A percentile compares a stretch with the other conserved stretches of the same genome.
Conservation (phyloP, 441 rosid genomes). For the Euphorbia schlechtendalii region DNA sequence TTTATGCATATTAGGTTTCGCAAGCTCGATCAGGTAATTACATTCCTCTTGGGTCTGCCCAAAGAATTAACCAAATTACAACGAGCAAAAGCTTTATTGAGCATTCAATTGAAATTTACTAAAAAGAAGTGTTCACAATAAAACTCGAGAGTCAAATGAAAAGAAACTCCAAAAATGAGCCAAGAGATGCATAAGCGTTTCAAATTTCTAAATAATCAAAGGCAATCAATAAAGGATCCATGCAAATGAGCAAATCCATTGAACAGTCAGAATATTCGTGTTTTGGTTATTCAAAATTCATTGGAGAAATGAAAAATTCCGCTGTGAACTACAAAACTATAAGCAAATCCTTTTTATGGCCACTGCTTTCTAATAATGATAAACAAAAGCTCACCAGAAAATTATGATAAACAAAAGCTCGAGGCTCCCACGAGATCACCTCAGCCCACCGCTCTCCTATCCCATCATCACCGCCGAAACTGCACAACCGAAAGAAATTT, state of each 20-base stretch:
- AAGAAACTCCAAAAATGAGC: not conserved
- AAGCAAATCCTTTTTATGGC: not conserved
- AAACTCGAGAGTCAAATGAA: not conserved
- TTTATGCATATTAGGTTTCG: slow-evolving; percentile 78
- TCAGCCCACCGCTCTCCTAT: slow-evolving; percentile 65
- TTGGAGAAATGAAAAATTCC: not conserved
- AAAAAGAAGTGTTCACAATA: not conserved
- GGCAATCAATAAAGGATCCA: not conserved
- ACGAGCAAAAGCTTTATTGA: not conserved
- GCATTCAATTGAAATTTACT: not conserved
- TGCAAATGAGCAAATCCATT: not conserved
- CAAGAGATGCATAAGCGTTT: not conserved
- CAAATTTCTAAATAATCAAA: not conserved
- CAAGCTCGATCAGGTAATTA: slow-evolving; percentile 61
- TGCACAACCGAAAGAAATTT: slow-evolving; percentile 9
- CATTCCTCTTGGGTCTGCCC: slow-evolving; percentile 76
- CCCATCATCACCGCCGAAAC: slow-evolving; percentile 41
- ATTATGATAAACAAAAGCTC: slow-evolving; percentile 72
- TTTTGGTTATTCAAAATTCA: not conserved
- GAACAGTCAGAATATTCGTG: not conserved
- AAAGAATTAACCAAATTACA: slow-evolving; percentile 11
- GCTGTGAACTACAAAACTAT: not conserved
- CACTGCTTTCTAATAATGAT: not conserved
- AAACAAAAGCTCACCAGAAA: slow-evolving; percentile 84
- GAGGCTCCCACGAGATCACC: slow-evolving; percentile 88